Conservation (phyloP, 2,329 filamentous ascomycete species). For the Ampelomyces quisqualis region DNA sequence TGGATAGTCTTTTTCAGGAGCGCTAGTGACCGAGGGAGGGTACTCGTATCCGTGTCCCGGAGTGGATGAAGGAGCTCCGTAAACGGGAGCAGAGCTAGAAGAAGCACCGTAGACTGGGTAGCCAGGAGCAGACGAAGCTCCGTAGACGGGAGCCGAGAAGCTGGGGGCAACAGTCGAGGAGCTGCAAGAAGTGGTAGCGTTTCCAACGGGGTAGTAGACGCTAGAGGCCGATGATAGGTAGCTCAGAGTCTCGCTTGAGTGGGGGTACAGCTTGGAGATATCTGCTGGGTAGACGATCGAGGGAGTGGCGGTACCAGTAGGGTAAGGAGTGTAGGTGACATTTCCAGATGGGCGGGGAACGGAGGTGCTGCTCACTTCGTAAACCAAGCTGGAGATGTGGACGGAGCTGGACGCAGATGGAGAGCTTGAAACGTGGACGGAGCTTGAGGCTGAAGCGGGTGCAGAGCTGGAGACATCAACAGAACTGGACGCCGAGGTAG, state of each 20-base stretch:
- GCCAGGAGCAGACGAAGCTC: not conserved
- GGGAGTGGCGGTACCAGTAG: not conserved
- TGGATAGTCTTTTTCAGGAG: slow-evolving; percentile 3
- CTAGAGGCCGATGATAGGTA: not conserved
- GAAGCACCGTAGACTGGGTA: slow-evolving; percentile 1
- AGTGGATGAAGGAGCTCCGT: not conserved
- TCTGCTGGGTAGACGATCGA: not conserved
- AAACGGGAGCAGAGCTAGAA: slow-evolving; percentile 1
- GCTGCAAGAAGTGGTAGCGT: slow-evolving; percentile 3
- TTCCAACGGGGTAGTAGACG: not conserved
- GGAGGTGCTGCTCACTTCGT: not conserved
- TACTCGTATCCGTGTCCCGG: slow-evolving; percentile 3
- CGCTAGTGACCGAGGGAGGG: slow-evolving; percentile 3
- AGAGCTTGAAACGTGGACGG: not conserved
- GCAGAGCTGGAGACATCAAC: not conserved
- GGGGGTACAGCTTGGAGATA: not conserved
- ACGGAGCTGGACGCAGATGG: not conserved
- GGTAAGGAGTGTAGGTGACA: not conserved
- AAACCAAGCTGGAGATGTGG: not conserved
- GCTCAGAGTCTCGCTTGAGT: not conserved
- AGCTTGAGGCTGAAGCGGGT: not conserved
- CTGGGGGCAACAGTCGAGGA: slow-evolving; percentile 1
- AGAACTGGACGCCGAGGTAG: not conserved
- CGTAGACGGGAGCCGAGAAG: not conserved
- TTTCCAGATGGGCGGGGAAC: not conserved